phyloP scores from a whole-genome alignment of 202 grass and related monocot genomes.

The Musa balbisiana region DNA sequence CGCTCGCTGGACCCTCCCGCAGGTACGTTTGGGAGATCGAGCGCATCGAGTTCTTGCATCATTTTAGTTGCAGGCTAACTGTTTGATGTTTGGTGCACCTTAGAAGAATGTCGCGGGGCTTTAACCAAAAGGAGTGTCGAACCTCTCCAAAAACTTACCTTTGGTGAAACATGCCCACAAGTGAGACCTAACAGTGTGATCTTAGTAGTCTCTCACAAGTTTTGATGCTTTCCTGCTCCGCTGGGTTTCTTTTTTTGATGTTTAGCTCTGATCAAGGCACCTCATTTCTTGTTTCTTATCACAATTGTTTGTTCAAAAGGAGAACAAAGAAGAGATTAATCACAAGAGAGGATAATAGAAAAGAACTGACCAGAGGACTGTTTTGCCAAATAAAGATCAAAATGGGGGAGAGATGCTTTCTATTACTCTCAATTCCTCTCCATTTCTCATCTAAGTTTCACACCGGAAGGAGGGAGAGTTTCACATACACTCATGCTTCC shows the following conservation, averaged over 20 bases:
- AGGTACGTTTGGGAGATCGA: background rate
- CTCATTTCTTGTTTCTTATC: too few relatives aligned
- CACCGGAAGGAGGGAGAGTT: too few relatives aligned
- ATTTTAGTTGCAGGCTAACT: background rate
- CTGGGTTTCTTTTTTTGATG: too few relatives aligned
- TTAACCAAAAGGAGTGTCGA: background rate
- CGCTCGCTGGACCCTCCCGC: background rate
- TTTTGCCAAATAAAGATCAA: background rate
- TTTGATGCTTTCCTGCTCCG: background rate
- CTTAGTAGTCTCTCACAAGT: background rate
- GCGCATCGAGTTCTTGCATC: background rate
- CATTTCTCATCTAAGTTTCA: too few relatives aligned
- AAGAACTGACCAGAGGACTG: background rate
- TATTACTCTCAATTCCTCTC: too few relatives aligned
- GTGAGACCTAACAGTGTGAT: too few relatives aligned
- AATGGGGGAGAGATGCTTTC: background rate
- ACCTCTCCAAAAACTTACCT: background rate
- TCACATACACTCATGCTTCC: too few relatives aligned
- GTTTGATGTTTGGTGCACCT: background rate
- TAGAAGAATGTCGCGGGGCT: background rate
- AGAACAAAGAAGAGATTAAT: background rate
- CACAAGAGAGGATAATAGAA: background rate
- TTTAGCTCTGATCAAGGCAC: too few relatives aligned
- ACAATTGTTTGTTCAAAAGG: too few relatives aligned
- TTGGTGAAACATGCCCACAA: background rate